Evolutionary conservation across 768 basidiomycete species (phyloP).

Genomic region (Krasilnikovozyma curviuscula): DNA sequence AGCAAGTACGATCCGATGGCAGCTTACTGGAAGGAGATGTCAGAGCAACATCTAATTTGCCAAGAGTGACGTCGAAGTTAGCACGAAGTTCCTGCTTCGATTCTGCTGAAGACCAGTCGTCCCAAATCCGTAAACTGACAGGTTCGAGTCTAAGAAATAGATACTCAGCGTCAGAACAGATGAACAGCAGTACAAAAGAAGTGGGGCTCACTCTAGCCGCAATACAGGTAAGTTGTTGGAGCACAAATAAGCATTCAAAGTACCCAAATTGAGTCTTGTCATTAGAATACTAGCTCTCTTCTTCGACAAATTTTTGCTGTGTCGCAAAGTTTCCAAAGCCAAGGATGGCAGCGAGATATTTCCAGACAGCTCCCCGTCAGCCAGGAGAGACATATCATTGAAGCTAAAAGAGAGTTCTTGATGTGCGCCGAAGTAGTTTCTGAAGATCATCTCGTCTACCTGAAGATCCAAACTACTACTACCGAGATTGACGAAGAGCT

Average conservation of each 20-base stretch:
- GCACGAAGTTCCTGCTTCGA: constrained; percentile 11
- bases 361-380: constrained; percentile 27
- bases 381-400: constrained; percentile 35
- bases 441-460: constrained; percentile 42
- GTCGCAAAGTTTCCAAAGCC: too few relatives aligned
- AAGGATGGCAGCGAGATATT: too few relatives aligned
- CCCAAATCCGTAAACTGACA: constrained; percentile 18
- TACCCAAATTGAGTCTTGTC: constrained; percentile 18
- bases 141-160: constrained; percentile 16
- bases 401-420: constrained; percentile 47
- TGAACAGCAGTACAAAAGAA: not conserved
- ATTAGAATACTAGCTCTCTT: constrained; percentile 18
- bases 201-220: constrained; percentile 19
- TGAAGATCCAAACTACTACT: constrained; percentile 54
- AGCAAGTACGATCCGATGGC: too few relatives aligned
- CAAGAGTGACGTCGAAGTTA: constrained; percentile 22
- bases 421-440: constrained; percentile 46
- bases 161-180: not conserved
- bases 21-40: constrained; percentile 21
- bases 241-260: constrained; percentile 16
- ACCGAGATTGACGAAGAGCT: constrained; percentile 59
- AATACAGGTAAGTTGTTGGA: constrained; percentile 18
- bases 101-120: constrained; percentile 22
- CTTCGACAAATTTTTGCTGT: too few relatives aligned
- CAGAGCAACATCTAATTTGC: constrained; percentile 19